Evolutionary conservation across 257 asterid genomes (phyloP).

Genomic region (Solanum dulcamara): DNA sequence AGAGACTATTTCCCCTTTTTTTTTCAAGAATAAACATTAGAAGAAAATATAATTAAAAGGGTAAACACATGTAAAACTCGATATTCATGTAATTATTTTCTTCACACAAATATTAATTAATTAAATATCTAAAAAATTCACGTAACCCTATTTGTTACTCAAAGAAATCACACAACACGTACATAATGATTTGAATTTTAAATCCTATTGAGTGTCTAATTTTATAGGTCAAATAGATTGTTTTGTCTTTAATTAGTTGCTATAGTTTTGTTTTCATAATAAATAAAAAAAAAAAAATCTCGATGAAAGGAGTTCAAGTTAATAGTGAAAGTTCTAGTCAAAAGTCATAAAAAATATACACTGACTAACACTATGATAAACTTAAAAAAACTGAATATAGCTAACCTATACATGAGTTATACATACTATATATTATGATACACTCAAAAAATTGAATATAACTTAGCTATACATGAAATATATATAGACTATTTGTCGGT

Average conservation of each 20-base stretch:
- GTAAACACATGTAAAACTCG: not conserved
- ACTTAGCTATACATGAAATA: fast-evolving
- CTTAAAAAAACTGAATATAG: too few relatives aligned
- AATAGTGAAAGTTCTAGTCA: not conserved
- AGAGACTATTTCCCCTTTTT: too few relatives aligned
- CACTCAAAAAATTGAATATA: not conserved
- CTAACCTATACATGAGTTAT: too few relatives aligned
- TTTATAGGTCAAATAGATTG: not conserved
- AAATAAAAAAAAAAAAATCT: not conserved
- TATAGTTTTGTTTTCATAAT: not conserved
- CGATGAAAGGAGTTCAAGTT: not conserved
- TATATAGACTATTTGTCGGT: fast-evolving
- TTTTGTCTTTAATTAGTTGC: not conserved
- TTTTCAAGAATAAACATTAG: not conserved
- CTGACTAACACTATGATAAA: too few relatives aligned
- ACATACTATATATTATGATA: too few relatives aligned
- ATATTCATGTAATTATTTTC: not conserved
- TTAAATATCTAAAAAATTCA: not conserved
- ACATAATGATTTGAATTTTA: not conserved
- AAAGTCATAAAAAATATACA: too few relatives aligned
- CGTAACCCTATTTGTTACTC: not conserved
- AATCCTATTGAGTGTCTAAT: not conserved
- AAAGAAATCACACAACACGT: not conserved
- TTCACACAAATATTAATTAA: not conserved
- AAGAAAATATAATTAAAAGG: not conserved